Evolutionary conservation across 331 rosid species (phyloP), one percentile per base, ranked within the genome.

Genomic region (Quercus phellos): DNA sequence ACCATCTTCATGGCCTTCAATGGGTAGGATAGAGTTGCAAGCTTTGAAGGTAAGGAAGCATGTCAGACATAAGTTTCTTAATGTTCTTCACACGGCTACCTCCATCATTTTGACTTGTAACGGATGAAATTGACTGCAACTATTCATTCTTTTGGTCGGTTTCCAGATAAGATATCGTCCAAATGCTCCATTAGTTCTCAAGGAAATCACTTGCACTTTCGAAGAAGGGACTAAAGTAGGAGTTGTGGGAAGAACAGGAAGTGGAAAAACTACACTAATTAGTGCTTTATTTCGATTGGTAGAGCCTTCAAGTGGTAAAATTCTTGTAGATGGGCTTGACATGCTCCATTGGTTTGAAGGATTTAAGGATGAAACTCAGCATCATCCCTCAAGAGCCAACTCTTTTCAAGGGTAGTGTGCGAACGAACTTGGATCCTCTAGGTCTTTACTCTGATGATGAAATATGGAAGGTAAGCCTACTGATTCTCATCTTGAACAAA

Each of bases 1-100:
- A 19, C 90, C 97, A 32, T 46, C 80, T 54, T 89, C 90, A 18
- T 94, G 98, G 98, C 97, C 98, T 38, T 72, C 81, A n/a, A 89
- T 75, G 88, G 98, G 98, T 18, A 85, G 89, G 85, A 88, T 90
- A 80, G 90, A 90, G 71, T 78, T 94, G 74, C 82, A 85, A 84
- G 82, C 85, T 68, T 75, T 91, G 13, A 83, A 85, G 92, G 91
- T 88, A 61, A 72, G 35, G 34, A 70, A 54, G 53, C 43, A 35
- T 35, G 10, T 35, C 51, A 32, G 6, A 12, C 22, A 2, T 14
- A 29, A 61, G 42, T 63, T 27, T 14, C 69, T 27, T 63, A 4
- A 4, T 27, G 46, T 32, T 30, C 70, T 66, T 66, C 9, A 66
- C 50, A 6, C 7, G 0, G 24, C 7, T 32, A 30, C 21, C 11